These are phyloP conservation scores for Trichoderma erinaceum DNA, from an alignment of 495 filamentous ascomycete species.

Conservation along the genomic window DNA sequence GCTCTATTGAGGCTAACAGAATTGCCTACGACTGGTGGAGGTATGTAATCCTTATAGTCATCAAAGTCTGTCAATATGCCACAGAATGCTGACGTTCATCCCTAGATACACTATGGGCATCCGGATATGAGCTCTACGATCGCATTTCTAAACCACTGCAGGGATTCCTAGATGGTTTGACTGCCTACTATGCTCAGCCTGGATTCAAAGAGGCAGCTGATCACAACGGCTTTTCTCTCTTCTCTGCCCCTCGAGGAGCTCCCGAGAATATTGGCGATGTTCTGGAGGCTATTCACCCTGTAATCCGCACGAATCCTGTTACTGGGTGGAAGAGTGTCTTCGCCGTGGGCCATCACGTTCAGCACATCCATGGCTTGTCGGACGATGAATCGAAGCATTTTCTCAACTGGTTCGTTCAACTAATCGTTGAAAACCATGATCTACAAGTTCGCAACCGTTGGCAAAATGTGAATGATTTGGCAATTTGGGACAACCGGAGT, in stretches of 20 bases:
- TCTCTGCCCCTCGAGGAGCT: slow-evolving; percentile 50
- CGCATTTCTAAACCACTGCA: slow-evolving; percentile 60
- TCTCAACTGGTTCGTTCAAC: slow-evolving; percentile 54
- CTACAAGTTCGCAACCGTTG: slow-evolving; percentile 67
- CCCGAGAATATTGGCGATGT: slow-evolving; percentile 62
- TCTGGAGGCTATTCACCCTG: slow-evolving; percentile 60
- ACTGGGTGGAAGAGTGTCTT: slow-evolving; percentile 74
- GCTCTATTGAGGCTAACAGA: slow-evolving; percentile 53
- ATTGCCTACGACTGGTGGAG: slow-evolving; percentile 67
- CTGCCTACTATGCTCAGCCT: slow-evolving; percentile 58
- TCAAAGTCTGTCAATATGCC: neutral
- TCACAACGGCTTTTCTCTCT: slow-evolving; percentile 51
- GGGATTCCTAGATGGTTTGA: slow-evolving; percentile 61
- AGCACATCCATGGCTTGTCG: slow-evolving; percentile 59
- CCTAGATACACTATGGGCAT: slow-evolving; percentile 67
- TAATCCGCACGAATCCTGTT: slow-evolving; percentile 76
- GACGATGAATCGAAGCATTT: slow-evolving; percentile 59
- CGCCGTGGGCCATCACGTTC: slow-evolving; percentile 53
- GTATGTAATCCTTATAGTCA: slow-evolving; percentile 30
- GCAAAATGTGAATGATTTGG: slow-evolving; percentile 55
- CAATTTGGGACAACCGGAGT: slow-evolving; percentile 76
- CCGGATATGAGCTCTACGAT: slow-evolving; percentile 74
- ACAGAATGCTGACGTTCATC: neutral
- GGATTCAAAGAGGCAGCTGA: slow-evolving; percentile 53
- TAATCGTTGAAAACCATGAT: slow-evolving; percentile 74